Percentiles rank a stretch among this genome's conserved stretches.
These are phyloP conservation scores for Rhexocercosporidium sp. DNA, from an alignment of 2,329 filamentous ascomycete genomes.

Conservation along the genomic window DNA sequence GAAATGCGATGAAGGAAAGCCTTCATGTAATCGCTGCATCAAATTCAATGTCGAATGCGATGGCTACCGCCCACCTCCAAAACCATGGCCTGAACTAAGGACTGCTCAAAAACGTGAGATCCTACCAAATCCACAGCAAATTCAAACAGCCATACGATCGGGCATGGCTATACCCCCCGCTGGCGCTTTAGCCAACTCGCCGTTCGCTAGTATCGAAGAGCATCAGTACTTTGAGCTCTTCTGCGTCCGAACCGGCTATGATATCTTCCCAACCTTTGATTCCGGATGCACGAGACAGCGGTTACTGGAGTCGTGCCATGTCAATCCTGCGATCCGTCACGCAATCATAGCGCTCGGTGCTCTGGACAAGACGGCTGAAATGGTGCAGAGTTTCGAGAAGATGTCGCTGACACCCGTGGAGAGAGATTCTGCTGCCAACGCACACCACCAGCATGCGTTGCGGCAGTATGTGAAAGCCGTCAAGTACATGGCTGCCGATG, in stretches of 20 bases:
- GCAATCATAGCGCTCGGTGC: slow-evolving; percentile 33
- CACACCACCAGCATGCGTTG: slow-evolving; percentile 30
- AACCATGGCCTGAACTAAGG: neutral
- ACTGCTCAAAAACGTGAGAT: slow-evolving; percentile 13
- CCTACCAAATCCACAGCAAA: slow-evolving; percentile 11
- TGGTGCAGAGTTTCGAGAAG: slow-evolving; percentile 22
- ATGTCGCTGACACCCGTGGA: slow-evolving; percentile 19
- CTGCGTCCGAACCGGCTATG: slow-evolving; percentile 25
- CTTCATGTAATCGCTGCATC: slow-evolving; percentile 27
- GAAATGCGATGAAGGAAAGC: slow-evolving; percentile 33
- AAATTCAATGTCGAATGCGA: slow-evolving; percentile 28
- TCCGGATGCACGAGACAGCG: slow-evolving; percentile 25
- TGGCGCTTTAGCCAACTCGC: slow-evolving; percentile 13
- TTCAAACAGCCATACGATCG: neutral
- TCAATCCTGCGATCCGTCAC: slow-evolving; percentile 29
- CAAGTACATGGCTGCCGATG: slow-evolving; percentile 29
- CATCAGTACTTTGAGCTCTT: slow-evolving; percentile 30
- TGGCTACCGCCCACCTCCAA: slow-evolving; percentile 20
- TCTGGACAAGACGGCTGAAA: slow-evolving; percentile 28
- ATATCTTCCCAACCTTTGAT: slow-evolving; percentile 28
- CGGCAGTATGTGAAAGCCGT: slow-evolving; percentile 29
- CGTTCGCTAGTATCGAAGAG: slow-evolving; percentile 26
- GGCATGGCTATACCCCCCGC: slow-evolving; percentile 5
- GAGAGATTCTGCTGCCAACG: slow-evolving; percentile 17
- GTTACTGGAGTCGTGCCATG: slow-evolving; percentile 30